Percentiles rank a stretch among this genome's conserved stretches.
phyloP scores from a whole-genome alignment of 2,329 filamentous ascomycete genomes.

The Neopestalotiopsis sp. region DNA sequence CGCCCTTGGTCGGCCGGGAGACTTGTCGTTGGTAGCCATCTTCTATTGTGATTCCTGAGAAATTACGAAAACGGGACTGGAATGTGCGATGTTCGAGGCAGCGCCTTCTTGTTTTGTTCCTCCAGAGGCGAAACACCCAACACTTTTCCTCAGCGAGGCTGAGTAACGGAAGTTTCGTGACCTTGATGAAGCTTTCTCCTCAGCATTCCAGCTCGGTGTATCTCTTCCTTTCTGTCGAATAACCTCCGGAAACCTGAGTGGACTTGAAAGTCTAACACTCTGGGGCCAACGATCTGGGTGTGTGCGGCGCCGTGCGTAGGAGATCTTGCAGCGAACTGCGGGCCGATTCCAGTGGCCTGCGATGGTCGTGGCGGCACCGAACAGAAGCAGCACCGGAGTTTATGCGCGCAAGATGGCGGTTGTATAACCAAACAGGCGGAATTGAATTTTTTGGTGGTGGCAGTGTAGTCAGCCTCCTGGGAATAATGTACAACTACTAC shows the following conservation, averaged over 20 bases:
- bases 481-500: not conserved
- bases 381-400: not conserved
- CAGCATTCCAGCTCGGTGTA: conserved; percentile 3
- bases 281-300: not conserved
- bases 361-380: not conserved
- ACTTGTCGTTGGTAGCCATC: conserved; percentile 4
- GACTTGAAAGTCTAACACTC: conserved; percentile 1
- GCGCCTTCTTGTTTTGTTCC: conserved; percentile 6
- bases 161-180: not conserved
- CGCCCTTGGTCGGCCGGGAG: conserved; percentile 19
- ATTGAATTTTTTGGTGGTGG: not conserved
- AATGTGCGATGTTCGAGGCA: conserved; percentile 11
- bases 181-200: not conserved
- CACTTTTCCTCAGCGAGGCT: conserved; percentile 7
- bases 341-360: not conserved
- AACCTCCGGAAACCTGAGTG: not conserved
- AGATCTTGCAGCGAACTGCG: not conserved
- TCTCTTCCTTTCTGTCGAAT: not conserved
- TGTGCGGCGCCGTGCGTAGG: not conserved
- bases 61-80: not conserved
- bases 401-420: not conserved
- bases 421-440: not conserved
- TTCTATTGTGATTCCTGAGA: not conserved
- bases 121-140: not conserved
- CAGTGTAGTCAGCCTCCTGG: not conserved